Conservation (phyloP, 345 rosid species). For the Salix brachista region DNA sequence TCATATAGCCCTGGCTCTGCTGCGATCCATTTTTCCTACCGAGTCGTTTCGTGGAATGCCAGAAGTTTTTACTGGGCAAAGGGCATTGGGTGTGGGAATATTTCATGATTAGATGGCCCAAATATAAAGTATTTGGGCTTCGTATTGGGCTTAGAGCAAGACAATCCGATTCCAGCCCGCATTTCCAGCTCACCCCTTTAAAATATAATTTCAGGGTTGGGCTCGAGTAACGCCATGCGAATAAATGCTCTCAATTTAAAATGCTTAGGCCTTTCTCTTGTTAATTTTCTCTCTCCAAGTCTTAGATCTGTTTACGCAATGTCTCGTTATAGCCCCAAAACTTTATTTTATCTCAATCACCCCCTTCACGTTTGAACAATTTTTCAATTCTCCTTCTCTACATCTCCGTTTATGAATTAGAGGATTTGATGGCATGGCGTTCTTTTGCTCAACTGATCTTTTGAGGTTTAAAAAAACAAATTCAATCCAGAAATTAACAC, state of each 20-base stretch:
- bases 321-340: background rate
- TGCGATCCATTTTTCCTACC: background rate
- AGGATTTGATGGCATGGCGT: background rate
- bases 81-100: too few species aligned
- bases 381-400: background rate
- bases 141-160: too few species aligned
- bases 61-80: background rate
- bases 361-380: background rate
- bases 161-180: too few species aligned
- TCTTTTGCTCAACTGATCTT: background rate
- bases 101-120: background rate
- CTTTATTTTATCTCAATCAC: background rate
- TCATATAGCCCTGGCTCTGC: background rate
- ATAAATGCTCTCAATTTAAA: background rate
- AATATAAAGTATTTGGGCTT: background rate
- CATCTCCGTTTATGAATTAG: background rate
- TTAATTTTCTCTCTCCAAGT: background rate
- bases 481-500: background rate
- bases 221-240: background rate
- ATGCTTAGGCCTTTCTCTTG: background rate
- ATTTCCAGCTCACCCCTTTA: background rate
- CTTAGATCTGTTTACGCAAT: background rate
- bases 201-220: too few species aligned
- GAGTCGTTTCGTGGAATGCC: background rate
- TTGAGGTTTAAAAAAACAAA: too few species aligned